These are phyloP conservation scores for Seminavis robusta DNA, from an alignment of 108 stramenopile species.

Conservation along the genomic window DNA sequence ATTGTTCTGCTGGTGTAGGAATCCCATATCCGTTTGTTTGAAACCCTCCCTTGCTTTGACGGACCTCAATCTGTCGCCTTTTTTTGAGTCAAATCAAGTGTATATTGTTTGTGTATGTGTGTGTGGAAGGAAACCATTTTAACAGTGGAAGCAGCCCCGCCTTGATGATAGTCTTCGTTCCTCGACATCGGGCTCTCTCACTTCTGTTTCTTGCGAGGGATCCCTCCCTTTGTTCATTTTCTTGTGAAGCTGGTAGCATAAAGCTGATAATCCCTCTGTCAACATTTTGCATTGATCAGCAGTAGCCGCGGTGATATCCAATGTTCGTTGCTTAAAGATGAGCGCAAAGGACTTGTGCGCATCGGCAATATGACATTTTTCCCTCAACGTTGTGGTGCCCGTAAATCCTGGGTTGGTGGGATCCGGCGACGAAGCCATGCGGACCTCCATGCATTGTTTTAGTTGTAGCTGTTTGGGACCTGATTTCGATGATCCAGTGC, in stretches of 20 bases:
- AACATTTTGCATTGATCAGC: conserved; percentile 63
- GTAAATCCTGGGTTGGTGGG: conserved; percentile 58
- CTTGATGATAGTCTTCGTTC: no score
- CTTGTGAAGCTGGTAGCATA: conserved; percentile 58
- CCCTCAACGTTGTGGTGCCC: conserved; percentile 48
- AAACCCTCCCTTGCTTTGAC: no score
- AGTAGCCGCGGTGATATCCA: conserved; percentile 59
- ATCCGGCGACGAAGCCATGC: conserved; percentile 60
- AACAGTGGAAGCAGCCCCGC: no score
- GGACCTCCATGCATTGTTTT: conserved; percentile 51
- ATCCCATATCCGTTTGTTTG: no score
- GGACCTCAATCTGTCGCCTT: no score
- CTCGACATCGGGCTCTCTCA: no score
- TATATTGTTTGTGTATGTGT: no score
- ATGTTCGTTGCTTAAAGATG: conserved; percentile 53
- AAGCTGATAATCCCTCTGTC: conserved; percentile 62
- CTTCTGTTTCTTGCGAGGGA: no score
- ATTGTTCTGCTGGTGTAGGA: no score
- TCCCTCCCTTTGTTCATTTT: no score
- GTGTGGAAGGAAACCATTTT: no score
- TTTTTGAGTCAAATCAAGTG: no score
- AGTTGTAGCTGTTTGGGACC: conserved; percentile 56
- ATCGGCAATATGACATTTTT: conserved; percentile 54
- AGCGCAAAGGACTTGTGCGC: conserved; percentile 54
- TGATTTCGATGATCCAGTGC: conserved; percentile 31